Base-by-base conservation (phyloP, 225 moss, liverwort and hornwort species). In the Neckera pumila region DNA sequence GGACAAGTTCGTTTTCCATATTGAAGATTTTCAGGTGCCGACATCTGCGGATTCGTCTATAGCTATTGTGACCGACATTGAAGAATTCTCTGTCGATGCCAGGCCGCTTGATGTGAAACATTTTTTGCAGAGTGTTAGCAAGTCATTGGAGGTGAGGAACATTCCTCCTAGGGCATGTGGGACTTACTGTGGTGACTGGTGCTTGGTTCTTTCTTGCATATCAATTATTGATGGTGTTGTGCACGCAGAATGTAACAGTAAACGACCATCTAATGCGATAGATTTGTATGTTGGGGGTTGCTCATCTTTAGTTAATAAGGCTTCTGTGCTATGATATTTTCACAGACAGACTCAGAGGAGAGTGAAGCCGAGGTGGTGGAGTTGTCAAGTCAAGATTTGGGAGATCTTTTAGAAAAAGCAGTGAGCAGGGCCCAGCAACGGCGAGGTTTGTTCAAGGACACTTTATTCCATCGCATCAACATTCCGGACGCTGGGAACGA, bases 341-440 rank as follows among this genome's bases (percentile, higher is more conserved):
- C 38, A 27, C 81, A 91, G 91, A 76, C 61, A 27, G 84, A 89
- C 77, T 82, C 87, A 75, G 87, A 91, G 66, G 89, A 87, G 74
- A 91, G 85, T 31, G 92, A 91, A 63, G n/a, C 69, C 26, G 92
- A 82, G 79, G 85, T 82, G 87, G 65, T 89, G 83, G 91, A 89
- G 65, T 53, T 89, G 45, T 89, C 92, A 75, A 91, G 89, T 27
- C 95, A 96, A 85, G 97, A 97, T 85, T 95, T 98, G 94, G 96
- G 94, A 89, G 98, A 95, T 65, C 95, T 98, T n/a, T 92, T 98
- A 85, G 93, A 96, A 86, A 85, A 95, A 89, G 98, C 97, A 33
- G 96, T 98, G 51, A 98, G 89, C 76, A 95, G 93, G 92, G 98
- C 97, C 30, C 98, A 97, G 90, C 95, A 94, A 87, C 93, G 98